phyloP scores from a whole-genome alignment of 108 stramenopile genomes.

The Aurantiochytrium sp. region DNA sequence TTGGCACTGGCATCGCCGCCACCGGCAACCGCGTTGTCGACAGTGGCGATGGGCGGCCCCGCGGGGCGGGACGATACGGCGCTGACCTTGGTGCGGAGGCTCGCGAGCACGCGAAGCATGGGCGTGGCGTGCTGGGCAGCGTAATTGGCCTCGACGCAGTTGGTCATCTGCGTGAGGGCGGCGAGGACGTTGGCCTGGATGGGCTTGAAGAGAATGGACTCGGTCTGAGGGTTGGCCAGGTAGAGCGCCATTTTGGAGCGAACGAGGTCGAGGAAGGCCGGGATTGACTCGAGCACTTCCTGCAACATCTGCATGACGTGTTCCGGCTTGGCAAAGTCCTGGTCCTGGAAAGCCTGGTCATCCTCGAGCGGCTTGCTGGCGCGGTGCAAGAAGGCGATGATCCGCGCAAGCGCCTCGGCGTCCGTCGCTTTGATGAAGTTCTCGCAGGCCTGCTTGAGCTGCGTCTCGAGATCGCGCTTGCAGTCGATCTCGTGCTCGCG shows the following conservation, averaged over 20 bases:
- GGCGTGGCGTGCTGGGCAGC: background rate
- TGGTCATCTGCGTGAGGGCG: slow-evolving; percentile 19
- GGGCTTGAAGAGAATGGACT: slow-evolving; percentile 27
- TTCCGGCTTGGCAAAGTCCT: slow-evolving; percentile 17
- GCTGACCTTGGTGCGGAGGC: background rate
- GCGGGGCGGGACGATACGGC: too few species aligned
- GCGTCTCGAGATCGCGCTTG: slow-evolving; percentile 5
- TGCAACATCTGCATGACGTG: background rate
- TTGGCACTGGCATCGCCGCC: background rate
- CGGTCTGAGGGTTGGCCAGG: background rate
- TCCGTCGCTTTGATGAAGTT: background rate
- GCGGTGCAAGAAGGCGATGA: slow-evolving; percentile 6
- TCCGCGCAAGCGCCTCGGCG: background rate
- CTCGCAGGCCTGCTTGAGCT: slow-evolving; percentile 18
- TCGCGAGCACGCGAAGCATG: background rate
- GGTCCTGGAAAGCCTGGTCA: background rate
- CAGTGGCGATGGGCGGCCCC: too few species aligned
- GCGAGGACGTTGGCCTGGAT: background rate
- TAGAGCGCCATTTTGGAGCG: background rate
- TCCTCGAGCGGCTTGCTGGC: background rate
- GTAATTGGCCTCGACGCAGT: slow-evolving; percentile 7
- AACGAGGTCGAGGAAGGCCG: background rate
- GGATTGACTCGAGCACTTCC: background rate
- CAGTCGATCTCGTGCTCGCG: slow-evolving; percentile 20
- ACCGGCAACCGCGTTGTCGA: too few species aligned